phyloP scores from a whole-genome alignment of 2,329 filamentous ascomycete genomes.

The Grosmannia penicillata region DNA sequence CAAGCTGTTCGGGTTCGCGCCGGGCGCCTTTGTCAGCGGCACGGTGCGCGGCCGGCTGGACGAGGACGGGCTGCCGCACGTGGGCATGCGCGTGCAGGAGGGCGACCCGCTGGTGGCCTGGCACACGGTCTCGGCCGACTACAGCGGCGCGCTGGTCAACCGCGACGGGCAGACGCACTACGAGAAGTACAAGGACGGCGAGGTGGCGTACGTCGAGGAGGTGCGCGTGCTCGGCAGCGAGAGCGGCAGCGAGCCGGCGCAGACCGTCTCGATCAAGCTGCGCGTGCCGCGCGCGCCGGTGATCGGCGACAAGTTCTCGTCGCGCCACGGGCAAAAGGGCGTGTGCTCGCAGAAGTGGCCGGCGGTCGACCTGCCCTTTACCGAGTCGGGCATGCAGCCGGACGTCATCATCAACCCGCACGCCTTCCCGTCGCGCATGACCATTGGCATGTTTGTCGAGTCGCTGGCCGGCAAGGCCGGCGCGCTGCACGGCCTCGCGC shows the following conservation, averaged over 20 bases:
- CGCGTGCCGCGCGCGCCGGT: conserved; percentile 79
- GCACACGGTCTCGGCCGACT: conserved; percentile 74
- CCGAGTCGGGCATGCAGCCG: conserved; percentile 88
- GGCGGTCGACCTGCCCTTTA: conserved; percentile 85
- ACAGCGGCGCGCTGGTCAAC: conserved; percentile 66
- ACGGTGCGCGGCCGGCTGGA: conserved; percentile 62
- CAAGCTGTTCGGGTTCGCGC: conserved; percentile 85
- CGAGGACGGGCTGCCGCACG: conserved; percentile 69
- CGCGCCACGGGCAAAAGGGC: conserved; percentile 95
- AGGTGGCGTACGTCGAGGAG: conserved; percentile 81
- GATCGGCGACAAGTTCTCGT: conserved; percentile 98
- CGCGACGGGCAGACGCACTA: conserved; percentile 74
- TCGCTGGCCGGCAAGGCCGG: conserved; percentile 91
- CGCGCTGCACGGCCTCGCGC: conserved; percentile 84
- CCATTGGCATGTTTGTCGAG: conserved; percentile 98
- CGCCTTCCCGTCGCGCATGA: conserved; percentile 98
- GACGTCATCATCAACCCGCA: conserved; percentile 99
- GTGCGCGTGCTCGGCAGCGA: conserved; percentile 83
- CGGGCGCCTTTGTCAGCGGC: conserved; percentile 55
- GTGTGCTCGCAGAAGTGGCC: conserved; percentile 96
- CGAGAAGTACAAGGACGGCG: conserved; percentile 87
- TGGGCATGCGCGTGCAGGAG: conserved; percentile 64
- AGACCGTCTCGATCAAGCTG: conserved; percentile 85
- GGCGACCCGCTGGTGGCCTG: conserved; percentile 80
- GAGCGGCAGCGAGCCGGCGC: conserved; percentile 65